These are phyloP conservation scores for Plenodomus tracheiphilus DNA, from an alignment of 2,329 filamentous ascomycete genomes.

Conservation along the genomic window DNA sequence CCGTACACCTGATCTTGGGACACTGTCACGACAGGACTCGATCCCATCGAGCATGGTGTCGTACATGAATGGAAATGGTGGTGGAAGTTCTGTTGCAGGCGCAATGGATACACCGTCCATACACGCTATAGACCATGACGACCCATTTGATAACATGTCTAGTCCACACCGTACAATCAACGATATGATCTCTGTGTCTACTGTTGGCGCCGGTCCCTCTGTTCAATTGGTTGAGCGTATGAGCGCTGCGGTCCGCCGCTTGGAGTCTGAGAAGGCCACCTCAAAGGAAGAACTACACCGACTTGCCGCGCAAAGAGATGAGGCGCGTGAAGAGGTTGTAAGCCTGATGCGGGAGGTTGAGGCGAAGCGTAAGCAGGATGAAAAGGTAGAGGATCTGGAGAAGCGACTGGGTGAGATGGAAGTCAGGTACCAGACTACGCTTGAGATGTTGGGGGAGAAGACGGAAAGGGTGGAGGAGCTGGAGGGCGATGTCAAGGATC, in stretches of 20 bases:
- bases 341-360: constrained; percentile 85
- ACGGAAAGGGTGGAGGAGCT: constrained; percentile 93
- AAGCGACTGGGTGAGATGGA: constrained; percentile 69
- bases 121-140: constrained; percentile 50
- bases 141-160: constrained; percentile 58
- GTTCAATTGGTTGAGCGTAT: constrained; percentile 96
- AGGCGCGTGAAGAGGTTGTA: constrained; percentile 90
- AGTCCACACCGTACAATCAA: constrained; percentile 67
- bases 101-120: constrained; percentile 52
- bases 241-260: constrained; percentile 85
- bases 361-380: constrained; percentile 63
- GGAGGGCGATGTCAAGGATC: constrained; percentile 81
- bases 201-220: constrained; percentile 84
- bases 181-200: constrained; percentile 87
- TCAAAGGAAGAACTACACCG: constrained; percentile 83
- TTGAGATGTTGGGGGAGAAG: constrained; percentile 96
- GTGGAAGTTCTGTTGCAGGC: constrained; percentile 37
- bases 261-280: constrained; percentile 90
- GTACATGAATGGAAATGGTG: background rate
- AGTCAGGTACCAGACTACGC: constrained; percentile 81
- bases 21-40: constrained; percentile 41
- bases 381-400: constrained; percentile 67
- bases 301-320: constrained; percentile 83
- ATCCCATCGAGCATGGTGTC: constrained; percentile 35
- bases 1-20: constrained; percentile 43